Evolutionary conservation across 2,329 filamentous ascomycete species (phyloP), one percentile per base, ranked within the genome.

Genomic region (Fusarium goolgardi): DNA sequence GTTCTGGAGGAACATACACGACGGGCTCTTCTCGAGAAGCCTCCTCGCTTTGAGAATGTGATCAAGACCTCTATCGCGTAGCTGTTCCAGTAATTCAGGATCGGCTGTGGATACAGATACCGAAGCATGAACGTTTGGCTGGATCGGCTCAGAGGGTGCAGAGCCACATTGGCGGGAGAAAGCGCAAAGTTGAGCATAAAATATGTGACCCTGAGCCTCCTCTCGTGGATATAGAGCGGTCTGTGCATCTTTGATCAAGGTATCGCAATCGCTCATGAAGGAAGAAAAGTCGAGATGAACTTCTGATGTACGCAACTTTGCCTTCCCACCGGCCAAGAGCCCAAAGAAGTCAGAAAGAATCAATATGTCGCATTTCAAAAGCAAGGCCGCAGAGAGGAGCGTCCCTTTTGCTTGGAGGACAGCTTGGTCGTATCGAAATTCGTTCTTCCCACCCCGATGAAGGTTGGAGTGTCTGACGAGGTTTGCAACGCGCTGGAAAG

Each of bases 291-390:
- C 21, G 18, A 55, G n/a, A 4, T 29, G 23, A 1, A 55, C 13
- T 7, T 31, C n/a, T 10, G 23, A n/a, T 9, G 27, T 27, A 5
- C 23, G 4, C 3, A 55, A 23, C 5, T 29, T 5, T 18, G 31
- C 20, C 3, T n/a, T 23, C 6, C 18, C 8, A 12, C 18, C 18
- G 16, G n/a, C 6, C 6, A 23, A 39, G n/a, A 55, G 31, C 29
- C 32, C 31, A 29, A 55, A 55, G 31, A 55, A 46, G 5, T 55
- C 52, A 9, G 52, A 55, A 4, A 55, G 52, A 3, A 55, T 46
- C 3, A 55, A 37, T 18, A 47, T 18, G 10, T 55, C 52, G 7
- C 52, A 55, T 15, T 55, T 55, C 15, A 55, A 31, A 2, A 55
- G 31, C 15, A 55, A 15, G 7, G n/a, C 6, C 4, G 31, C 37